A percentile compares a stretch with the other conserved stretches of the same genome.
Conservation (phyloP, 345 rosid species). For the Gossypium australe region DNA sequence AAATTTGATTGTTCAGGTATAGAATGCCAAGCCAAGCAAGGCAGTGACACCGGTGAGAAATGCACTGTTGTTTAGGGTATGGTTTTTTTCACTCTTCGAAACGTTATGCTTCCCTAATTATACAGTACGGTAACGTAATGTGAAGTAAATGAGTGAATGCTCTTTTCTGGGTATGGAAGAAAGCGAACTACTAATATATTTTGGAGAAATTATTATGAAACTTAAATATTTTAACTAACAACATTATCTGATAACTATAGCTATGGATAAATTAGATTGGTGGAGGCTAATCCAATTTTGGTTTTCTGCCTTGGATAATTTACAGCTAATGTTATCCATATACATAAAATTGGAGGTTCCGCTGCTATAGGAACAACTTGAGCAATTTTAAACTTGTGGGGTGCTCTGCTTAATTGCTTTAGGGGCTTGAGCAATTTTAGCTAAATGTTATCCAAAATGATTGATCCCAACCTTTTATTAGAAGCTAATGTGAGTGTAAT, state of each 20-base stretch:
- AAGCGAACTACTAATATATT: neutral
- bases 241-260: neutral
- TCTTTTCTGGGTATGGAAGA: neutral
- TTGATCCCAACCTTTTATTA: neutral
- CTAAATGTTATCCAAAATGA: neutral
- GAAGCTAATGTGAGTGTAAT: neutral
- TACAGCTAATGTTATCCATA: neutral
- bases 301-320: neutral
- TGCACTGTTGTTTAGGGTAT: slow-evolving; percentile 99
- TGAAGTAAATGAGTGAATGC: neutral
- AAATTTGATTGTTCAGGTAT: slow-evolving; percentile 48
- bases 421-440: neutral
- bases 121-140: neutral
- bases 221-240: neutral
- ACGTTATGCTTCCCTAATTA: neutral
- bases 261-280: neutral
- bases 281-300: neutral
- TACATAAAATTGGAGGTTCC: neutral
- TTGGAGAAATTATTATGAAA: neutral
- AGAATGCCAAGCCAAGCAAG: slow-evolving; percentile 96
- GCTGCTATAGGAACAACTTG: neutral
- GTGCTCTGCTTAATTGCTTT: neutral
- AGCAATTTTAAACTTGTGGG: neutral
- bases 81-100: neutral
- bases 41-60: slow-evolving; percentile 94